These are phyloP conservation scores for Epithemia pelagica DNA, from an alignment of 108 stramenopile genomes.

Conservation along the genomic window DNA sequence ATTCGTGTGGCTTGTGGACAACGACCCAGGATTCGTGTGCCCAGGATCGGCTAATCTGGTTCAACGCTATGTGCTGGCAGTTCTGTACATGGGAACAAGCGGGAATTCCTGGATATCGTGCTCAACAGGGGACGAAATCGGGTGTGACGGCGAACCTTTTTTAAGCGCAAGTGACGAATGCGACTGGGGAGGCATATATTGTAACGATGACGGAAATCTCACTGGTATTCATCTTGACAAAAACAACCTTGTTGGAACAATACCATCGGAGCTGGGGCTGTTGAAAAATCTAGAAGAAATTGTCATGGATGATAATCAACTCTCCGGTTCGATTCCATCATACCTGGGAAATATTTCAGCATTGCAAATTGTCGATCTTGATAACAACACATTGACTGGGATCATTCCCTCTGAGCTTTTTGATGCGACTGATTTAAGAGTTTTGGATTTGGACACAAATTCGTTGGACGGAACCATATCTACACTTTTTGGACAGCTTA, in stretches of 20 bases:
- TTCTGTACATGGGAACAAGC: slow-evolving; percentile 35
- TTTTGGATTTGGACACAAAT: slow-evolving; percentile 44
- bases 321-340: slow-evolving; percentile 29
- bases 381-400: slow-evolving; percentile 31
- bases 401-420: slow-evolving; percentile 33
- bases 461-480: slow-evolving; percentile 41
- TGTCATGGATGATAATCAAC: slow-evolving; percentile 26
- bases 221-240: slow-evolving; percentile 29
- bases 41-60: slow-evolving; percentile 35
- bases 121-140: background rate
- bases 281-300: slow-evolving; percentile 22
- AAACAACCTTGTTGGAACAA: slow-evolving; percentile 23
- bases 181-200: slow-evolving; percentile 33
- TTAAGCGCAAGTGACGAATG: slow-evolving; percentile 38
- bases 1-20: slow-evolving; percentile 46
- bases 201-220: slow-evolving; percentile 19
- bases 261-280: slow-evolving; percentile 26
- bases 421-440: slow-evolving; percentile 14
- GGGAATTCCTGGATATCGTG: slow-evolving; percentile 40
- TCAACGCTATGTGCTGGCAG: slow-evolving; percentile 34
- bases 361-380: slow-evolving; percentile 35
- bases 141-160: slow-evolving; percentile 14
- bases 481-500: slow-evolving; percentile 36
- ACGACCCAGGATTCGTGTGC: slow-evolving; percentile 35
- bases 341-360: slow-evolving; percentile 6